These are phyloP conservation scores for Westerdykella aurantiaca DNA, from an alignment of 2,329 filamentous ascomycete genomes.

Conservation along the genomic window DNA sequence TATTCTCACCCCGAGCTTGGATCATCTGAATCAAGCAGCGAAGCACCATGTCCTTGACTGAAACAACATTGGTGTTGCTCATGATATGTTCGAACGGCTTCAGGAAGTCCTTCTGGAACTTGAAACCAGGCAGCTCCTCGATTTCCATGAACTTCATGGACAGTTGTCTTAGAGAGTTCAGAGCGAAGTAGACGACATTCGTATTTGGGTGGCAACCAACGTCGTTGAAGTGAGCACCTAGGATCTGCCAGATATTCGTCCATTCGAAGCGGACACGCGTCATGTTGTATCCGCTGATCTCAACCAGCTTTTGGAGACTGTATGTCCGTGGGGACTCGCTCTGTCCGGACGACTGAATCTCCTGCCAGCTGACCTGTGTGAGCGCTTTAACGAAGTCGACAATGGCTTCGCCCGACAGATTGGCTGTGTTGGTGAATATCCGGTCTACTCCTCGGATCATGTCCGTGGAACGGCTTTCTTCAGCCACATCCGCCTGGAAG, in stretches of 20 bases:
- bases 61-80: slow-evolving; percentile 81
- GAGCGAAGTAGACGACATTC: slow-evolving; percentile 91
- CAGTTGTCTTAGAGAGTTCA: slow-evolving; percentile 89
- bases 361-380: slow-evolving; percentile 96
- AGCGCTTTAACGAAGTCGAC: slow-evolving; percentile 89
- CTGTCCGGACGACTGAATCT: slow-evolving; percentile 94
- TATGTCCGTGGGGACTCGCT: slow-evolving; percentile 95
- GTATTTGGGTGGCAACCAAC: slow-evolving; percentile 97
- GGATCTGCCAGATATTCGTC: slow-evolving; percentile 94
- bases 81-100: slow-evolving; percentile 98
- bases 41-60: slow-evolving; percentile 95
- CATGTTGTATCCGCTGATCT: slow-evolving; percentile 99
- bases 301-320: slow-evolving; percentile 94
- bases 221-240: slow-evolving; percentile 98
- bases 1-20: slow-evolving; percentile 91
- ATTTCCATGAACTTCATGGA: slow-evolving; percentile 99
- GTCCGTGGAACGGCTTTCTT: slow-evolving; percentile 87
- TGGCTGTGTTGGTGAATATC: slow-evolving; percentile 94
- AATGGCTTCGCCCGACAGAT: slow-evolving; percentile 88
- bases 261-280: slow-evolving; percentile 95
- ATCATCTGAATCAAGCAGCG: slow-evolving; percentile 99
- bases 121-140: slow-evolving; percentile 95
- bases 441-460: slow-evolving; percentile 89
- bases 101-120: slow-evolving; percentile 98
- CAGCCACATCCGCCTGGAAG: slow-evolving; percentile 73